Base-by-base conservation (phyloP, 2,329 filamentous ascomycete species). In the Scytalidium lignicola region DNA sequence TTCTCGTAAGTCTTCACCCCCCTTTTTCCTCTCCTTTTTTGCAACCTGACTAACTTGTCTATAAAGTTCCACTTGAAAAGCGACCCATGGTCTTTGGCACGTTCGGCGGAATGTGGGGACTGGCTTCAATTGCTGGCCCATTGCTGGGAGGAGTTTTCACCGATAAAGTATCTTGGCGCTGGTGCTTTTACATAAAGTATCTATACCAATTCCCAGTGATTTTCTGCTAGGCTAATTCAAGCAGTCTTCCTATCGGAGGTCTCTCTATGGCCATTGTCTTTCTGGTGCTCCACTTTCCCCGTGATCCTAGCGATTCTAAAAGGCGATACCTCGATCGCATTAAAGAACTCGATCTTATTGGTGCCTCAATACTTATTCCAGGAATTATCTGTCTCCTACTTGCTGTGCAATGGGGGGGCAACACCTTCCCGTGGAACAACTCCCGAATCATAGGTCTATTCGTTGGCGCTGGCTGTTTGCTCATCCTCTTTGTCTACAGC, bases 321-420 rank as follows among this genome's bases (percentile, higher is more conserved):
- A 59, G 65, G 1, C 56, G 66, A 3, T 54, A 70, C 8, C 48
- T 55, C 3, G 68, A 73, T 53, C 73, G 73, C 62, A 43, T 74
- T 18, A 59, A 65, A 1, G 69, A 74, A 54, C 68, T 76, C 60
- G 73, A 76, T 47, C 63, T 68, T 3, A 40, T 68, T 9, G 74
- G 72, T 2, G 64, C 67, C 15, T 53, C 64, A 17, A 53, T 76
- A 37, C 61, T 76, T 40, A 70, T 75, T 68, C 62, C 63, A 58
- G 55, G 62, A 62, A 58, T 65, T 62, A 54, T 74, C 60, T 53
- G 59, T 55, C 64, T 69, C 52, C 61, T 74, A 39, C 62, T 74
- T 5, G 71, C 69, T 21, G 59, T 74, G 2, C 69, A 74, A 55
- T 74, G 68, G 54, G 72, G 70, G 44, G 72, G 72, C 15, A 58